Evolutionary conservation across 129 eudicot species (phyloP), one percentile per base, ranked within the genome.

Genomic region (Ambrosia artemisiifolia): DNA sequence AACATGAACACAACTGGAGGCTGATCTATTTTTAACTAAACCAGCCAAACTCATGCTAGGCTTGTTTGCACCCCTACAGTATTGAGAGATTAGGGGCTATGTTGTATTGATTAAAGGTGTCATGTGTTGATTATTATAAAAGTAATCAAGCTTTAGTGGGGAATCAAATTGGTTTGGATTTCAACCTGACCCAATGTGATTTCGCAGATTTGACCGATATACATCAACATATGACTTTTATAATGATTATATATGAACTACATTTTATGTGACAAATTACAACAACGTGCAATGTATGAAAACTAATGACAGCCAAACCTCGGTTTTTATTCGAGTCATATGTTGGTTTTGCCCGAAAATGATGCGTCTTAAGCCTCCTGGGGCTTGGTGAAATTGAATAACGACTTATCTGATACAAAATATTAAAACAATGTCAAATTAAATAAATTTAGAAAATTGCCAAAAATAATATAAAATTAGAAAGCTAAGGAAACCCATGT

Each of bases 321-420:
- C 38, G 11, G 17, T 4, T 57, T 49, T 57, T 57, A 57, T 57
- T 24, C 9, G 7, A 28, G 38, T 57, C 64, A 28, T 28, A 28
- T 28, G 9, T 28, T 57, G 64, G 36, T 57, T 57, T 57, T 30
- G 9, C 38, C 64, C 3, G 13, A 10, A 57, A 49, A 57, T 11
- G 64, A 57, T 57, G 64, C 38, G 6, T 28, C 64, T 57, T 57
- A 57, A 57, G 64, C 38, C 64, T 28, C 64, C 36, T 28, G 36
- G 5, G 64, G 32, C 64, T 57, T 57, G 38, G 16, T 57, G 11
- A 57, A 57, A 57, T 28, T 7, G 38, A 28, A 57, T 28, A 57
- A 5, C 1, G 64, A 12, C 64, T 28, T 57, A 57, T 57, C 64
- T 57, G 64, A 6, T 6, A 4, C 1, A 14, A 6, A 44, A 49